Base-by-base conservation (phyloP, 2,329 filamentous ascomycete genomes). In the Sclerotinia subarctica region DNA sequence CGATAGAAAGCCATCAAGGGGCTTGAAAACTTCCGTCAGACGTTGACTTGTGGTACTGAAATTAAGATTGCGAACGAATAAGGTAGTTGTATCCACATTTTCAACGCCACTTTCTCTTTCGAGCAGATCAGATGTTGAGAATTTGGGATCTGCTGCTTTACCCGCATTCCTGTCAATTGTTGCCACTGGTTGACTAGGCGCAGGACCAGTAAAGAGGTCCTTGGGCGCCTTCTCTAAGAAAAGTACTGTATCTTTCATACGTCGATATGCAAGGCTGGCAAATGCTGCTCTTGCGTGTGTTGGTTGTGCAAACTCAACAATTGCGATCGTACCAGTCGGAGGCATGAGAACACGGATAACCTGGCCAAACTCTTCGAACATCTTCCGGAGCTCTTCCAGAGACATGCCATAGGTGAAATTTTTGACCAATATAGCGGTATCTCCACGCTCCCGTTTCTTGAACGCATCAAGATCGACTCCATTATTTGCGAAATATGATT, bases 191-290 rank as follows among this genome's bases (percentile, higher is more conserved):
- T 69, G 70, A 44, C 66, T 69, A 64, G 62, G 72, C 47, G 68
- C 69, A 54, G 68, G 70, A 44, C 59, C 71, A 32, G 71, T 76
- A 78, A 98, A 95, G 35, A 99, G 78, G 76, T 93, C 86, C 77
- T 90, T 92, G 0, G 95, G 95, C 8, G 91, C 96, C 79, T 96
- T 97, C 78, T 99, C 95, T 63, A 99, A 83, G 77, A 96, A 97
- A 53, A 99, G 82, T 38, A 97, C 90, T 1, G 92, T 95, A 77
- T 94, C 93, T 78, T 94, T 94, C 77, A 99, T 85, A 75, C 94
- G 92, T 69, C 93, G 89, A 80, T 98, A 98, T 1, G 94, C 92
- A 68, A 98, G 82, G 72, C 89, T 88, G 71, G 87, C 87, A 80
- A 97, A 97, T 2, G 95, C 95, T 69, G 89, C 84, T 77, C 92